Conservation (phyloP, 441 rosid species). For the Metrosideros polymorpha region DNA sequence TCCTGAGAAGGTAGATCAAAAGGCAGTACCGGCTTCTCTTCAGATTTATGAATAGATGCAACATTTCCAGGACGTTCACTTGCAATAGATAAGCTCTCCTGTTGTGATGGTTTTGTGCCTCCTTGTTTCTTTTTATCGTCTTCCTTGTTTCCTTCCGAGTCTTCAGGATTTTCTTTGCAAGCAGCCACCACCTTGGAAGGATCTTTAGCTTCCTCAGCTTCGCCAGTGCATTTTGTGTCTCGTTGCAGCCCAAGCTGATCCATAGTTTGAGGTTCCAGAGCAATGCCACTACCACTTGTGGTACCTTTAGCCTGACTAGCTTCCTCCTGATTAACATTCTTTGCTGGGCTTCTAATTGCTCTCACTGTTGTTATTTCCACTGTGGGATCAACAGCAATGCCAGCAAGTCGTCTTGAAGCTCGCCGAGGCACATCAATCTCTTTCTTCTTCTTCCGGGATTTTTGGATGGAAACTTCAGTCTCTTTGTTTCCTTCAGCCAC, state of each 20-base stretch:
- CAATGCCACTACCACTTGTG: background rate
- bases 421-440: constrained; percentile 37
- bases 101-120: background rate
- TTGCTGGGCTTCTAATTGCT: constrained; percentile 22
- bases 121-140: constrained; percentile 2
- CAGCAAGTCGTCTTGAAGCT: constrained; percentile 87
- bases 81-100: background rate
- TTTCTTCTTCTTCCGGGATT: constrained; percentile 27
- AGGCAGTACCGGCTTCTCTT: constrained; percentile 16
- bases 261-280: background rate
- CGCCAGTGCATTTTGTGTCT: constrained; percentile 1
- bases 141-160: constrained; percentile 6
- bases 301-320: constrained; percentile 10
- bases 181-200: constrained; percentile 8
- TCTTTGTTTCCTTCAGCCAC: constrained; percentile 19
- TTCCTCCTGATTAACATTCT: constrained; percentile 11
- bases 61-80: constrained; percentile 2
- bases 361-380: constrained; percentile 44
- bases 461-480: constrained; percentile 9
- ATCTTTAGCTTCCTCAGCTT: constrained; percentile 5
- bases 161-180: constrained; percentile 3
- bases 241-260: constrained; percentile 2
- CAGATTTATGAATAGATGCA: constrained; percentile 5
- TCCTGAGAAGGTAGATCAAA: constrained; percentile 57
- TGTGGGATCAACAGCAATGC: constrained; percentile 53